Conservation (phyloP, 129 eudicot genomes). For the Escallonia herrerae region DNA sequence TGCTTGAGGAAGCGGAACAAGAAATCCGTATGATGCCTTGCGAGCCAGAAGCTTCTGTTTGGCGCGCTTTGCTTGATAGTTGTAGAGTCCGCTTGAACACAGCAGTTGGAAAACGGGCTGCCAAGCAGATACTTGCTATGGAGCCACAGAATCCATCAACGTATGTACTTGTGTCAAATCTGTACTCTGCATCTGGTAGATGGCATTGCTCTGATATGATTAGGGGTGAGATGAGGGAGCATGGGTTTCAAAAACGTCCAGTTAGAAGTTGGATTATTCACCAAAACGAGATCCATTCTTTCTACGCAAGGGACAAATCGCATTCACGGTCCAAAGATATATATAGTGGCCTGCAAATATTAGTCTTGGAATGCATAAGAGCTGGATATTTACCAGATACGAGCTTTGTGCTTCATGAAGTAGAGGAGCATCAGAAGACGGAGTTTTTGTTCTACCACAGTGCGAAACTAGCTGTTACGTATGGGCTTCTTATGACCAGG, state of each 20-base stretch:
- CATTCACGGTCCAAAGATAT: slow-evolving; percentile 69
- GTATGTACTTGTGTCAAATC: slow-evolving; percentile 65
- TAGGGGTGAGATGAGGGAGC: slow-evolving; percentile 73
- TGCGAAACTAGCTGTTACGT: slow-evolving; percentile 75
- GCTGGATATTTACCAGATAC: slow-evolving; percentile 83
- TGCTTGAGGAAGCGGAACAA: slow-evolving; percentile 72
- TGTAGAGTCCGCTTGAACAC: slow-evolving; percentile 43
- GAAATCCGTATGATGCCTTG: slow-evolving; percentile 51
- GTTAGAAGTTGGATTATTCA: slow-evolving; percentile 72
- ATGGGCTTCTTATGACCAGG: slow-evolving; percentile 52
- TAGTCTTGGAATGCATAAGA: slow-evolving; percentile 67
- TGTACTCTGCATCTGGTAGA: slow-evolving; percentile 80
- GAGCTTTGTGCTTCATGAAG: slow-evolving; percentile 93
- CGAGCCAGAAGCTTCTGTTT: slow-evolving; percentile 56
- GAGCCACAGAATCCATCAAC: slow-evolving; percentile 76
- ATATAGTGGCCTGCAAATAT: slow-evolving; percentile 59
- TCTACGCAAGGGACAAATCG: slow-evolving; percentile 65
- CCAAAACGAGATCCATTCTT: slow-evolving; percentile 57
- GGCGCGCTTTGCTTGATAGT: slow-evolving; percentile 80
- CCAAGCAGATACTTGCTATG: slow-evolving; percentile 58
- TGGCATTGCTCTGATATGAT: slow-evolving; percentile 79
- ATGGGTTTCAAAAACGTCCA: slow-evolving; percentile 64
- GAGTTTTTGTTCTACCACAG: slow-evolving; percentile 85
- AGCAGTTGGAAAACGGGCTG: slow-evolving; percentile 51
- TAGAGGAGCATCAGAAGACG: slow-evolving; percentile 83